A percentile compares a stretch with the other conserved stretches of the same genome.
Evolutionary conservation across 2,329 filamentous ascomycete species (phyloP).

Genomic region (Cytospora leucostoma): DNA sequence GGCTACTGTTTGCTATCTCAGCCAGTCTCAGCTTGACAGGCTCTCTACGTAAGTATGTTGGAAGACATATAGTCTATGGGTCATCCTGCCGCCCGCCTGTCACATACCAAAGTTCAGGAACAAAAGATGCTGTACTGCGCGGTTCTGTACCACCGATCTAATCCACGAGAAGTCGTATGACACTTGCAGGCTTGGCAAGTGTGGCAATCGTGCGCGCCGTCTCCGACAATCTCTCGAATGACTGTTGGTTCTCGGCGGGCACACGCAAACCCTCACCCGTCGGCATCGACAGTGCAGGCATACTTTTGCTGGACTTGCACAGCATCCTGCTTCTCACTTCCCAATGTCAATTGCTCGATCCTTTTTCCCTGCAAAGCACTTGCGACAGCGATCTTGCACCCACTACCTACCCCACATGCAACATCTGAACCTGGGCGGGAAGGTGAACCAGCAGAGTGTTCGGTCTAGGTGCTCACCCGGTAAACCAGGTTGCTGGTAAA

Average conservation of each 20-base stretch:
- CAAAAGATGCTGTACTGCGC: not conserved
- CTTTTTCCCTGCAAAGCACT: not conserved
- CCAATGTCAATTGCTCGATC: not conserved
- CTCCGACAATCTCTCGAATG: not conserved
- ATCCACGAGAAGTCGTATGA: constrained; percentile 19
- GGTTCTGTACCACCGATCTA: constrained; percentile 10
- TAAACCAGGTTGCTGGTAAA: not conserved
- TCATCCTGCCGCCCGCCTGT: not conserved
- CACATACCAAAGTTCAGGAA: not conserved
- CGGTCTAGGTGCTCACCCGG: not conserved
- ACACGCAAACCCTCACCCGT: not conserved
- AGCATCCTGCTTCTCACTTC: not conserved
- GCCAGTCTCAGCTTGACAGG: too few relatives aligned
- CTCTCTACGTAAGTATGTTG: too few relatives aligned
- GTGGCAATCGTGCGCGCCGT: not conserved
- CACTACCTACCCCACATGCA: not conserved
- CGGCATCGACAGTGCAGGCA: not conserved
- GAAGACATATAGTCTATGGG: not conserved
- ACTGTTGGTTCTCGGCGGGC: not conserved
- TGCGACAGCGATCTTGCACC: not conserved
- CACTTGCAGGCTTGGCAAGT: constrained; percentile 18
- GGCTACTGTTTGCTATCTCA: too few relatives aligned
- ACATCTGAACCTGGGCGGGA: not conserved
- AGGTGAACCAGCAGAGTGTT: not conserved
- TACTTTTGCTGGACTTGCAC: not conserved